phyloP scores from a whole-genome alignment of 2,329 filamentous ascomycete species.

The Lasiodiplodia sp. region DNA sequence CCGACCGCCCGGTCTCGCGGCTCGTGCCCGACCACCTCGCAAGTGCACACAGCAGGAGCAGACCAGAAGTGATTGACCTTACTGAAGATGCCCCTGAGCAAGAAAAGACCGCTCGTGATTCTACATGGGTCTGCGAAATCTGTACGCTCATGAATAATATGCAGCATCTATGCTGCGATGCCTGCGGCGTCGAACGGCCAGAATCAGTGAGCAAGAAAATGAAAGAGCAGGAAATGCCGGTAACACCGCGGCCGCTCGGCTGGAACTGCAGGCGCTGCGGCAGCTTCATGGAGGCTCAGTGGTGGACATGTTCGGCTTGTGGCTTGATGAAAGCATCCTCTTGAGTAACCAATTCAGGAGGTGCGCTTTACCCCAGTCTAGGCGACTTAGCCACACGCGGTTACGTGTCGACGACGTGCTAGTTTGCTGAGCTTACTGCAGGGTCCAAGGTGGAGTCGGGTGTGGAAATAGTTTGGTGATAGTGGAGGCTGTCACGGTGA shows the following conservation, averaged over 20 bases:
- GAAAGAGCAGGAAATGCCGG: conserved; percentile 38
- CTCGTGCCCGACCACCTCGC: conserved; percentile 38
- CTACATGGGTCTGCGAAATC: conserved; percentile 64
- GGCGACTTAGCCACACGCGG: not conserved
- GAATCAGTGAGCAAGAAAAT: conserved; percentile 40
- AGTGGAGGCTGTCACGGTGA: not conserved
- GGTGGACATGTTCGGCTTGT: conserved; percentile 70
- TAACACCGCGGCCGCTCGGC: conserved; percentile 56
- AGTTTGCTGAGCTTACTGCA: not conserved
- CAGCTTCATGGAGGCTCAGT: conserved; percentile 68
- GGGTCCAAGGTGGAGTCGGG: not conserved
- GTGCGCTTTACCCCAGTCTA: not conserved
- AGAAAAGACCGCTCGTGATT: conserved; percentile 39
- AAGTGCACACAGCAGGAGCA: conserved; percentile 31
- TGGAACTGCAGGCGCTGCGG: conserved; percentile 67
- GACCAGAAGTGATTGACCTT: conserved; percentile 29
- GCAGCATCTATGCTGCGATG: conserved; percentile 67
- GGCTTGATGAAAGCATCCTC: conserved; percentile 62
- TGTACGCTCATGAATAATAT: conserved; percentile 69
- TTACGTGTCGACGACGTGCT: not conserved
- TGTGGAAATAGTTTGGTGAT: conserved; percentile 10
- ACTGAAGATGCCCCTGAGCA: conserved; percentile 35
- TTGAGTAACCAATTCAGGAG: conserved; percentile 2
- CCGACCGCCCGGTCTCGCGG: conserved; percentile 44
- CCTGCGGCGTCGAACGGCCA: conserved; percentile 64